Evolutionary conservation across 169 alveolate genomes (phyloP).

Genomic region (Theileria sp.): DNA sequence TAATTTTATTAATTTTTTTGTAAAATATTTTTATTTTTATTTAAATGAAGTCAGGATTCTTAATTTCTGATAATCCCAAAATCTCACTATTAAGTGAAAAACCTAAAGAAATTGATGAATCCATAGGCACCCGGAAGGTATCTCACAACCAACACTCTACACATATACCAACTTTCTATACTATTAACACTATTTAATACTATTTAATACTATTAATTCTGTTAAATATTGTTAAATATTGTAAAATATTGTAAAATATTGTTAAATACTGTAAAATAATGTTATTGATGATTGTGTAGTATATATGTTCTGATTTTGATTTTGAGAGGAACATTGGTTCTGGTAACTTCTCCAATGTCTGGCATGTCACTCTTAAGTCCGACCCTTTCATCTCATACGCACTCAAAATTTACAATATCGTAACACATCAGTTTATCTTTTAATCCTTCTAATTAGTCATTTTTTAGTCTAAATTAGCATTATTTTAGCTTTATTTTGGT

Average conservation of each 20-base stretch:
- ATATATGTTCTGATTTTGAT: conserved; percentile 73
- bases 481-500: no score
- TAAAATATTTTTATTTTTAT: not conserved
- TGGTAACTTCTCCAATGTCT: conserved; percentile 79
- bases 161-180: no score
- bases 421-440: no score
- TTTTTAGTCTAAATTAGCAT: no score
- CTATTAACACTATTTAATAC: no score
- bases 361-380: conserved; percentile 76
- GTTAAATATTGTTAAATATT: no score
- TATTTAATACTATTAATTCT: no score
- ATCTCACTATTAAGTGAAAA: conserved; percentile 38
- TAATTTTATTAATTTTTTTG: not conserved
- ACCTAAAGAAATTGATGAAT: not conserved
- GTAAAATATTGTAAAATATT: no score
- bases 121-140: conserved; percentile 48
- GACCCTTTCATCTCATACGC: conserved; percentile 71
- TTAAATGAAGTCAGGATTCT: conserved; percentile 57
- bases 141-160: not conserved
- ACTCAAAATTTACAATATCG: conserved; percentile 75
- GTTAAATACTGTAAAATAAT: no score
- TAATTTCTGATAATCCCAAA: conserved; percentile 36
- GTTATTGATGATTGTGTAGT: conserved; percentile 29
- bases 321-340: conserved; percentile 76
- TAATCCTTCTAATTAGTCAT: no score